Evolutionary conservation across 805 yeast genomes (phyloP), one percentile per base, ranked within the genome.

Genomic region (Monosporozyma aerobia): DNA sequence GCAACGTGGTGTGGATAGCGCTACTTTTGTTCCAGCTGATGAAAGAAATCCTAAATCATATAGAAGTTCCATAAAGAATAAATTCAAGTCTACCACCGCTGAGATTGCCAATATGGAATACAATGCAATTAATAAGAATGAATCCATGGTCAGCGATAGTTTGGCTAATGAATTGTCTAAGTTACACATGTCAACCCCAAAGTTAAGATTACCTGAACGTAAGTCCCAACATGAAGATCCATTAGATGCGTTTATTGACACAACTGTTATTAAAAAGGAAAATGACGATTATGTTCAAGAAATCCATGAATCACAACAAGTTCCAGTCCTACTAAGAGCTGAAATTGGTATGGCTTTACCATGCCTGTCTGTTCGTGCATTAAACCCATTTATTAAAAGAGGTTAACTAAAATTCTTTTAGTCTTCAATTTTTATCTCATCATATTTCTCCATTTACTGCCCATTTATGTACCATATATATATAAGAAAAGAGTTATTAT

Each of bases 331-430:
- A 55, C 74, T 94, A 57, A 77, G 97, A 62, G 89, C 97, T 0
- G 98, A 90, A 67, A 81, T 90, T 50, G 97, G 97, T 49, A 89
- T 89, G 90, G 92, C 97, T 2, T 75, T 92, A 51, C 99, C 99
- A 16, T 92, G 97, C 68, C 77, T 92, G 61, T 88, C 97, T 3
- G 96, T 94, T 14, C 79, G 96, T 61, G 86, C 92, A 7, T 74
- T 90, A 63, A 92, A 92, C 63, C 99, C 99, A 33, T 92, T 90
- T 66, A 72, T 62, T 30, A 63, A 53, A 43, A 63, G 57, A 51
- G 62, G 54, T 14, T 35, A 35, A 35, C n/a, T 13, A 5, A 35
- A n/a, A 2, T 14, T 35, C 39, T 14, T 5, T 35, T 35, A 13
- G 6, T 35, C 16, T 35, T 13, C n/a, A 35, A 14, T 35, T 35